phyloP scores from a whole-genome alignment of 164 flowering plant species.

The Liriodendron chinense region DNA sequence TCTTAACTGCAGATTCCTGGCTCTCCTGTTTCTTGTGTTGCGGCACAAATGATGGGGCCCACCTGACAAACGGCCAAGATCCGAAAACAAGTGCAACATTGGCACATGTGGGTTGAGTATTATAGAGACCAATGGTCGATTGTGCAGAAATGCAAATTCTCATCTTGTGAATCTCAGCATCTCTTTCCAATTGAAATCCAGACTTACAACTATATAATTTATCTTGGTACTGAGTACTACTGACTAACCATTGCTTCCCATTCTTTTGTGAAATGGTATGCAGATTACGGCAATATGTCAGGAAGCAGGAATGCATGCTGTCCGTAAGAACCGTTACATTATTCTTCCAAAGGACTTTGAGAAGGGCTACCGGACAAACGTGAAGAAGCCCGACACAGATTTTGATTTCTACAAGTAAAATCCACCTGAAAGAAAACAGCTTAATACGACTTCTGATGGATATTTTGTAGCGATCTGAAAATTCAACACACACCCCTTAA shows the following conservation, averaged over 20 bases:
- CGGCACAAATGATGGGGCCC: too few relatives aligned
- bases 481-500: not conserved
- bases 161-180: not conserved
- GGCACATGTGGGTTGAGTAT: too few relatives aligned
- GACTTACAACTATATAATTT: not conserved
- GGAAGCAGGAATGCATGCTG: slow-evolving; percentile 95
- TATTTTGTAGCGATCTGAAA: too few relatives aligned
- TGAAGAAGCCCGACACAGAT: slow-evolving; percentile 93
- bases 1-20: not conserved
- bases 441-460: too few relatives aligned
- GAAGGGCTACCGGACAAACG: slow-evolving; percentile 82
- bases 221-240: not conserved
- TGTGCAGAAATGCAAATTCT: not conserved
- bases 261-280: slow-evolving; percentile 2
- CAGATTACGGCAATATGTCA: slow-evolving; percentile 93
- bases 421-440: not conserved
- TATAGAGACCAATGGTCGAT: too few relatives aligned
- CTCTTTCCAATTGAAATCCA: not conserved
- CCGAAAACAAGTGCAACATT: too few relatives aligned
- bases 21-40: not conserved
- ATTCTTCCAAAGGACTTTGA: slow-evolving; percentile 91
- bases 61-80: too few relatives aligned
- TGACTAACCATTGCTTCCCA: not conserved
- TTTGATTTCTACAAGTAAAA: slow-evolving; percentile 78
- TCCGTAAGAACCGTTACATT: slow-evolving; percentile 83